Conservation (phyloP, 164 flowering plant species). For the Malania oleifera region DNA sequence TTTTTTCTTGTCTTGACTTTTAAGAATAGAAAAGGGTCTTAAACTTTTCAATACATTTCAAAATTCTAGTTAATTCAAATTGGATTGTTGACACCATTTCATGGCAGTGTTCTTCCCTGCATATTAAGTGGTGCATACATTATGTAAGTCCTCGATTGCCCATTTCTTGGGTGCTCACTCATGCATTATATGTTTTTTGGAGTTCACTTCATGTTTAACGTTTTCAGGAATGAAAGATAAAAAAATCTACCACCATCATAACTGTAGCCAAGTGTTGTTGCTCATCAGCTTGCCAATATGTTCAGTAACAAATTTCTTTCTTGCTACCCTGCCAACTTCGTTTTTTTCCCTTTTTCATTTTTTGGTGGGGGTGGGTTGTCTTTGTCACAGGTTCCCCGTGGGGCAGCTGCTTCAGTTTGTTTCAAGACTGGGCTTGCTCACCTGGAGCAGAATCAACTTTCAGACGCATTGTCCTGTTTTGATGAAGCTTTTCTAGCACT, state of each 20-base stretch:
- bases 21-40: too few relatives aligned
- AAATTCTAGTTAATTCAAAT: too few relatives aligned
- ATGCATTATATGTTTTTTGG: too few relatives aligned
- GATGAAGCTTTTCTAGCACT: constrained; percentile 97
- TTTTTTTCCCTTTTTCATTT: not conserved
- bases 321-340: not conserved
- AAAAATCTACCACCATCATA: not conserved
- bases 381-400: constrained; percentile 83
- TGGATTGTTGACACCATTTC: too few relatives aligned
- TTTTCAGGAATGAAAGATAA: not conserved
- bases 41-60: too few relatives aligned
- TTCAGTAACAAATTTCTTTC: not conserved
- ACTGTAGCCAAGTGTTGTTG: not conserved
- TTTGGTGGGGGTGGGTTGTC: not conserved
- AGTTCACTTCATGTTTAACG: too few relatives aligned
- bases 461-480: constrained; percentile 96
- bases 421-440: constrained; percentile 91
- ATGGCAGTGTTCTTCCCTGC: too few relatives aligned
- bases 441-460: constrained; percentile 93
- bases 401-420: constrained; percentile 91
- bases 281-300: not conserved
- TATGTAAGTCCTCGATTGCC: too few relatives aligned
- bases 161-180: too few relatives aligned
- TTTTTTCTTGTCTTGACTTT: too few relatives aligned
- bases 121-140: too few relatives aligned